Base-by-base conservation (phyloP, 306 rosid species). In the Quercus cerris region DNA sequence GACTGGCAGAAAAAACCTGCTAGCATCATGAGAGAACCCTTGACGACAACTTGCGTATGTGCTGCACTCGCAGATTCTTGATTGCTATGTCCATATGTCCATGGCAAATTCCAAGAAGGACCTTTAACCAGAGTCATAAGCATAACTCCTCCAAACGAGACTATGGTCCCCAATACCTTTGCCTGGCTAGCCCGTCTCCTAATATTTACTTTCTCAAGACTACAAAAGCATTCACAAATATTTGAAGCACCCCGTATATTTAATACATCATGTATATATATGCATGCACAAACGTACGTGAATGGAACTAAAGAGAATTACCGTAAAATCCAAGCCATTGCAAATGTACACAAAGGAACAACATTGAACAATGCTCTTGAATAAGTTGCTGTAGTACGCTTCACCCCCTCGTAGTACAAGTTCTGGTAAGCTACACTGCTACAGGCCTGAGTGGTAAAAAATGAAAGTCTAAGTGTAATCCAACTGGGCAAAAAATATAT, bases 361-460 rank as follows among this genome's bases (percentile, higher is more conserved):
- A 90, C 67, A 85, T 88, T 88, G 87, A 30, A 15, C 88, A 90
- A 72, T 17, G 94, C 86, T 5, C 86, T 8, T n/a, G 90, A 27
- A 38, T 76, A 87, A 70, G 91, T 82, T 70, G 94, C 92, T 17
- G 94, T 73, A 46, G 91, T 88, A 25, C 52, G 51, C 83, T 85
- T 88, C 88, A 89, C 56, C 51, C 92, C 94, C 0, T 79, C 54
- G 28, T 85, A 85, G 82, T 51, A 82, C 87, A 90, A 56, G 88
- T 87, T 90, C 76, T 89, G 92, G 63, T 89, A 91, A 1, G 88
- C 76, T 27, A n/a, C n/a, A n/a, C n/a, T n/a, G n/a, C n/a, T n/a
- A 85, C 92, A 7, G 94, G 94, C 82, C 94, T 88, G 76, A 68
- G 12, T 2, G 2, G 22, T 8, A 28, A 4, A 41, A 25, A 69